A percentile compares a stretch with the other conserved stretches of the same genome.
phyloP scores from a whole-genome alignment of 2,329 filamentous ascomycete genomes.

The Penicillium sp. region DNA sequence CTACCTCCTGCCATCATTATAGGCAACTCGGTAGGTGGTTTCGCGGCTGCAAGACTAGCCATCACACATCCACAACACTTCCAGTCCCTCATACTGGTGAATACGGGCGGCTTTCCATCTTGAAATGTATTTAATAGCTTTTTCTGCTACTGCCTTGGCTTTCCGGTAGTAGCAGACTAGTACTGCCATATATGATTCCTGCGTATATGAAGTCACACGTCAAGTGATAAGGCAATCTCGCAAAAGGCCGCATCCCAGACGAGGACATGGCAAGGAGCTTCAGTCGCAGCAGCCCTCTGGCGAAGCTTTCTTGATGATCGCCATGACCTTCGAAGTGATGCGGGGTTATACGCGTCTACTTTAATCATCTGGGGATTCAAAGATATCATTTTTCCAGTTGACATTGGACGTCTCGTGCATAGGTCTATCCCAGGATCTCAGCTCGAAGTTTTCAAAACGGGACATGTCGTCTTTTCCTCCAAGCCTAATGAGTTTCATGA shows the following conservation, averaged over 20 bases:
- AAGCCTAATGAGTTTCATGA: not conserved
- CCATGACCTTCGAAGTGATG: not conserved
- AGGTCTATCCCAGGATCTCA: not conserved
- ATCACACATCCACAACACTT: not conserved
- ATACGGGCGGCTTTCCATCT: not conserved
- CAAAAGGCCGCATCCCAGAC: not conserved
- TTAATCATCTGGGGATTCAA: not conserved
- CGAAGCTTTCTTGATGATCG: not conserved
- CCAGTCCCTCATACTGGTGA: not conserved
- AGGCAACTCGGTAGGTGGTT: conserved; percentile 9
- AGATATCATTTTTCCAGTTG: not conserved
- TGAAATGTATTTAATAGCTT: not conserved
- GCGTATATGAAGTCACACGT: not conserved
- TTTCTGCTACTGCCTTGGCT: not conserved
- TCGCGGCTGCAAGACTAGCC: conserved; percentile 13
- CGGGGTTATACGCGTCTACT: not conserved
- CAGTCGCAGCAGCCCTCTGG: not conserved
- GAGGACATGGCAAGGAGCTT: not conserved
- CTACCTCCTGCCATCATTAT: conserved; percentile 16
- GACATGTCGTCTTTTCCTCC: not conserved
- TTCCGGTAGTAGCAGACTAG: not conserved
- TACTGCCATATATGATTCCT: not conserved
- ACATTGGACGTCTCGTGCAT: not conserved
- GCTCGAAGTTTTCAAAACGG: not conserved
- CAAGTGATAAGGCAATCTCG: not conserved